Base-by-base conservation (phyloP, 768 basidiomycete genomes). In the Calocybe cyanea region DNA sequence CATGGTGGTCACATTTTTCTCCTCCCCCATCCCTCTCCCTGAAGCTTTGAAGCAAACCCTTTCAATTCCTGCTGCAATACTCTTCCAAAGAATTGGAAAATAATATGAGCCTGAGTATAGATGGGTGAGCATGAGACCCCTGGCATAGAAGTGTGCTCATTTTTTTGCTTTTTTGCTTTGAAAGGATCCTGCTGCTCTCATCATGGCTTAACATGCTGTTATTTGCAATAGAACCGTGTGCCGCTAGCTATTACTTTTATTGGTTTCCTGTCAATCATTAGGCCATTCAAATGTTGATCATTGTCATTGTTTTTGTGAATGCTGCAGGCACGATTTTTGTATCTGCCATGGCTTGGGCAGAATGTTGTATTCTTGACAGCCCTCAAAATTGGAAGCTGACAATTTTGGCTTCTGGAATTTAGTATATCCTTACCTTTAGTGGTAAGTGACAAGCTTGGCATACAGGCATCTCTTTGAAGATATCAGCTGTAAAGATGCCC, bases 151-250 rank as follows among this genome's bases (percentile, higher is more conserved):
- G n/a, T n/a, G n/a, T n/a, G n/a, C n/a, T n/a, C n/a, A n/a, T n/a
- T n/a, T n/a, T n/a, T n/a, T n/a, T n/a, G n/a, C n/a, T n/a, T n/a
- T n/a, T n/a, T n/a, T n/a, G n/a, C n/a, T n/a, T n/a, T n/a, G n/a
- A n/a, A n/a, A 54, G 53, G 20, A 31, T 55, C 8, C 15, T 24
- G 2, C 40, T 55, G 4, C 23, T 45, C n/a, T 31, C 47, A 7
- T 49, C 53, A 38, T 55, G 53, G 53, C 23, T 55, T 17, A 55
- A 55, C 36, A 18, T 51, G 17, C 19, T 32, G 18, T 19, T 55
- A 14, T 55, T 38, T 38, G 31, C 41, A 8, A 8, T 46, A 15
- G 53, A 55, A 28, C 30, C 52, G 15, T 28, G 11, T 7, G 30
- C 52, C 17, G 35, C 23, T 13, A 19, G 13, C 20, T 15, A 25